These are phyloP conservation scores for Irpex sp. DNA, from an alignment of 1,284 basidiomycete genomes.

Conservation along the genomic window DNA sequence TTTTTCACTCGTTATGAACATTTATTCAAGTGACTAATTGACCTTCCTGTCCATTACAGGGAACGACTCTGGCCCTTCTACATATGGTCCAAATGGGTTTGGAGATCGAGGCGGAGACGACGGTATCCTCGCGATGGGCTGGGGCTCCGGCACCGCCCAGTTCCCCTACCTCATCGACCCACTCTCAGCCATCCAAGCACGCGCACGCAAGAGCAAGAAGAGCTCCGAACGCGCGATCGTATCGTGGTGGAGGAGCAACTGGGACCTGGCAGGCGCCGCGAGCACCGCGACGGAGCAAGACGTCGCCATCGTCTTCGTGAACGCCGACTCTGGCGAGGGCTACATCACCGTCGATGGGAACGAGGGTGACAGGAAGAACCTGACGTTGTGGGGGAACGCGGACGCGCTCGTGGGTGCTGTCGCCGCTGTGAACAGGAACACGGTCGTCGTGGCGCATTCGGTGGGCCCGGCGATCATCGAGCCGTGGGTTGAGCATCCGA, in stretches of 20 bases:
- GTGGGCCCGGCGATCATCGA: slow-evolving; percentile 75
- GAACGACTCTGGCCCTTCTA: slow-evolving; percentile 66
- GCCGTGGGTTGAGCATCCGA: slow-evolving; percentile 75
- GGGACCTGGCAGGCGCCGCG: slow-evolving; percentile 47
- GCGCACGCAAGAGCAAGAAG: slow-evolving; percentile 38
- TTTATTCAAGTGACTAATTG: neutral
- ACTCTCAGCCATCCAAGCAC: slow-evolving; percentile 66
- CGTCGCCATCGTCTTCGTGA: slow-evolving; percentile 72
- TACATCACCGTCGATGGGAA: slow-evolving; percentile 79
- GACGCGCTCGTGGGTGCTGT: slow-evolving; percentile 60
- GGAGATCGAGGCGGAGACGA: slow-evolving; percentile 59
- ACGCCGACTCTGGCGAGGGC: slow-evolving; percentile 71
- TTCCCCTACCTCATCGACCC: slow-evolving; percentile 66
- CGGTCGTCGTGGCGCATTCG: slow-evolving; percentile 78
- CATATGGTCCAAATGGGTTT: slow-evolving; percentile 72
- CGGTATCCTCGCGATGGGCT: slow-evolving; percentile 81
- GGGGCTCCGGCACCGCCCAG: slow-evolving; percentile 54
- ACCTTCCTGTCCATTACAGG: slow-evolving; percentile 32
- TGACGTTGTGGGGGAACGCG: slow-evolving; percentile 79
- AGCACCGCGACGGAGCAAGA: slow-evolving; percentile 49
- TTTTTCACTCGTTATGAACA: neutral
- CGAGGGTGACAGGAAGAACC: slow-evolving; percentile 70
- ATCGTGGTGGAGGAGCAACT: slow-evolving; percentile 66
- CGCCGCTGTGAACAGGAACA: slow-evolving; percentile 68
- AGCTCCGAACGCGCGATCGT: slow-evolving; percentile 48